Evolutionary conservation across 768 basidiomycete genomes (phyloP).

Genomic region (Boletus subparvulus): DNA sequence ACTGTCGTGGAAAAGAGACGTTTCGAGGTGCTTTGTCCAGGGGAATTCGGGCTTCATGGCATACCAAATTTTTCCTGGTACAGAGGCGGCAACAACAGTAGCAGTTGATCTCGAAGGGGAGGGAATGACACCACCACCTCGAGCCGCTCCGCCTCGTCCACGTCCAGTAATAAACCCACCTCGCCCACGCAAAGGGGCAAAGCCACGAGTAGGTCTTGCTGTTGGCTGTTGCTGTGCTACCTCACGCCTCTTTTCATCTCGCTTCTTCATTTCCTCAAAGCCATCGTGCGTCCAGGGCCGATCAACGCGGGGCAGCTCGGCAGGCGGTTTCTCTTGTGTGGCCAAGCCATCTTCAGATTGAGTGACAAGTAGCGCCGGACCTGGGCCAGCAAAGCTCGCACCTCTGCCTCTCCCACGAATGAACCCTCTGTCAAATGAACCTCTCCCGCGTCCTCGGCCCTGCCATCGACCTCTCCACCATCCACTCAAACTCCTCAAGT

Average conservation of each 20-base stretch:
- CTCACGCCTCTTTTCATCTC: slow-evolving; percentile 55
- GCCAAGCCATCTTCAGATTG: slow-evolving; percentile 22
- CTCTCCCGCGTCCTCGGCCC: slow-evolving; percentile 63
- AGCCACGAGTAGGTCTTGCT: slow-evolving; percentile 33
- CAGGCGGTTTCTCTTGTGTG: slow-evolving; percentile 15
- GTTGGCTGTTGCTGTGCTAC: slow-evolving; percentile 34
- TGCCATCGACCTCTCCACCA: slow-evolving; percentile 88
- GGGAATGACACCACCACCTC: slow-evolving; percentile 40
- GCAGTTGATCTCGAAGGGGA: slow-evolving; percentile 33
- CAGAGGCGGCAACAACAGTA: slow-evolving; percentile 26
- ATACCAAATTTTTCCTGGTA: slow-evolving; percentile 60
- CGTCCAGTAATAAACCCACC: slow-evolving; percentile 43
- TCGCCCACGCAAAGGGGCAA: slow-evolving; percentile 44
- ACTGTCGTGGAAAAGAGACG: slow-evolving; percentile 65
- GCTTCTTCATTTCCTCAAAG: slow-evolving; percentile 81
- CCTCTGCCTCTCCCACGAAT: slow-evolving; percentile 62
- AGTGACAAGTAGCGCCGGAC: slow-evolving; percentile 6
- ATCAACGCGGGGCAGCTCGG: slow-evolving; percentile 59
- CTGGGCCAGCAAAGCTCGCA: slow-evolving; percentile 34
- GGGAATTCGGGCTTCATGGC: slow-evolving; percentile 73
- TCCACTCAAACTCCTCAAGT: slow-evolving; percentile 74
- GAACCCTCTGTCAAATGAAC: slow-evolving; percentile 41
- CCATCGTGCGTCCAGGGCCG: slow-evolving; percentile 83
- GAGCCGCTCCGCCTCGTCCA: slow-evolving; percentile 48
- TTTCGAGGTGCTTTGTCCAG: slow-evolving; percentile 84